A percentile compares a stretch with the other conserved stretches of the same genome.
phyloP scores from a whole-genome alignment of 2,329 filamentous ascomycete genomes.

The Cladosporium austrohemisphaericum region DNA sequence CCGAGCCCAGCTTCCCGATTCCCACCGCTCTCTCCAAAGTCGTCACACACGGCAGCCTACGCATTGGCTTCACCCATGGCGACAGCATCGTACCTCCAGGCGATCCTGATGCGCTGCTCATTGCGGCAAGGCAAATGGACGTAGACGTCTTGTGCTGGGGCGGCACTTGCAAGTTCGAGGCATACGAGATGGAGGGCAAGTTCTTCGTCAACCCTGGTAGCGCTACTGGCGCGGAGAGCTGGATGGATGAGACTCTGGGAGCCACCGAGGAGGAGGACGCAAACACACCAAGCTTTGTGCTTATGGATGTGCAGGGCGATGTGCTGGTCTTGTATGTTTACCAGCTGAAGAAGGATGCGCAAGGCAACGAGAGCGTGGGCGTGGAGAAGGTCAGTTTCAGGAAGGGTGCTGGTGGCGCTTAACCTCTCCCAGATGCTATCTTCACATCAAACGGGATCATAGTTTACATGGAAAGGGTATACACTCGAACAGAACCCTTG shows the following conservation, averaged over 20 bases:
- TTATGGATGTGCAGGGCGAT: constrained; percentile 98
- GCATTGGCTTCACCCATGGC: constrained; percentile 68
- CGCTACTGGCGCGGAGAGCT: constrained; percentile 63
- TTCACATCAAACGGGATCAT: no score
- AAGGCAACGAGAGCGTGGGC: constrained; percentile 51
- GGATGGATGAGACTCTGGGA: constrained; percentile 41
- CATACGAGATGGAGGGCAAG: constrained; percentile 68
- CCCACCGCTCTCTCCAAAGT: constrained; percentile 60
- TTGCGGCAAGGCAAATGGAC: constrained; percentile 67
- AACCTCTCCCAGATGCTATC: no score
- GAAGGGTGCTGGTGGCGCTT: constrained; percentile 45
- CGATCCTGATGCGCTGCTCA: constrained; percentile 63
- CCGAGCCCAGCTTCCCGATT: constrained; percentile 28
- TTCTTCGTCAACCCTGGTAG: constrained; percentile 69
- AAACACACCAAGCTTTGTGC: constrained; percentile 83
- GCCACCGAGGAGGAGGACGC: constrained; percentile 53
- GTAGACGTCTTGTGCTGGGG: constrained; percentile 68
- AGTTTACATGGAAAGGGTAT: no score
- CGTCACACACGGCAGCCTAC: constrained; percentile 64
- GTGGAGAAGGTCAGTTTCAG: constrained; percentile 56
- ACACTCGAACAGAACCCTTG: no score
- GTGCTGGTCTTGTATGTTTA: constrained; percentile 95
- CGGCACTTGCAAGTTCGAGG: constrained; percentile 66
- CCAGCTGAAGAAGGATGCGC: constrained; percentile 51
- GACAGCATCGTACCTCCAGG: constrained; percentile 68